Evolutionary conservation across 345 rosid species (phyloP).

Genomic region (Carallia pectinifolia): DNA sequence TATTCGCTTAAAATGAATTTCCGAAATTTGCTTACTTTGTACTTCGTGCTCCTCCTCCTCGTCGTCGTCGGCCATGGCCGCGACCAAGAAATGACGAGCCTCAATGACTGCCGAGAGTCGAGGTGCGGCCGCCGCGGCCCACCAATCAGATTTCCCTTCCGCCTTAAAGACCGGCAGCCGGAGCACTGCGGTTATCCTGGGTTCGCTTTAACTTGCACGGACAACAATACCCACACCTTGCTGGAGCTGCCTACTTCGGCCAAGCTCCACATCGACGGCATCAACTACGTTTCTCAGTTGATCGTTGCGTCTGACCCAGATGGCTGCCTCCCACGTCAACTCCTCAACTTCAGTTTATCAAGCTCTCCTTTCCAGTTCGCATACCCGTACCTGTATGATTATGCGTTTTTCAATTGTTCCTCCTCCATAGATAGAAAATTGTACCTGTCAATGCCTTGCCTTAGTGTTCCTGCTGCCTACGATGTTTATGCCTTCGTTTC

Average conservation of each 20-base stretch:
- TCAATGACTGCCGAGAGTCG: neutral
- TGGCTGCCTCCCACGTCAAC: slow-evolving; percentile 12
- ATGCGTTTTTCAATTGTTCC: slow-evolving; percentile 7
- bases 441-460: neutral
- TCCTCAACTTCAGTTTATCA: slow-evolving; percentile 9
- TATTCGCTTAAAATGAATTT: too few relatives aligned
- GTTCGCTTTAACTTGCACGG: slow-evolving; percentile 24
- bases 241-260: slow-evolving; percentile 20
- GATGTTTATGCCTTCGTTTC: neutral
- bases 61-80: too few relatives aligned
- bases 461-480: slow-evolving; percentile 1
- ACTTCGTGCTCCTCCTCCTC: too few relatives aligned
- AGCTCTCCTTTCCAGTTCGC: slow-evolving; percentile 9
- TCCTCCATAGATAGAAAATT: neutral
- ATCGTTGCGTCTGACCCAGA: slow-evolving; percentile 13
- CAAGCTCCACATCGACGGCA: slow-evolving; percentile 12
- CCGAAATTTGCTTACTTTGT: too few relatives aligned
- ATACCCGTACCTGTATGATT: neutral
- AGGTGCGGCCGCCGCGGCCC: slow-evolving; percentile 11
- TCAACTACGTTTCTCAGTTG: slow-evolving; percentile 15
- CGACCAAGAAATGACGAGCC: neutral
- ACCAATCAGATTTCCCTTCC: slow-evolving; percentile 25
- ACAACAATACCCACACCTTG: slow-evolving; percentile 8
- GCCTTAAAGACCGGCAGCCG: slow-evolving; percentile 17
- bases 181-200: slow-evolving; percentile 24